Conservation (phyloP, 495 filamentous ascomycete species). For the Penicillium soppii region DNA sequence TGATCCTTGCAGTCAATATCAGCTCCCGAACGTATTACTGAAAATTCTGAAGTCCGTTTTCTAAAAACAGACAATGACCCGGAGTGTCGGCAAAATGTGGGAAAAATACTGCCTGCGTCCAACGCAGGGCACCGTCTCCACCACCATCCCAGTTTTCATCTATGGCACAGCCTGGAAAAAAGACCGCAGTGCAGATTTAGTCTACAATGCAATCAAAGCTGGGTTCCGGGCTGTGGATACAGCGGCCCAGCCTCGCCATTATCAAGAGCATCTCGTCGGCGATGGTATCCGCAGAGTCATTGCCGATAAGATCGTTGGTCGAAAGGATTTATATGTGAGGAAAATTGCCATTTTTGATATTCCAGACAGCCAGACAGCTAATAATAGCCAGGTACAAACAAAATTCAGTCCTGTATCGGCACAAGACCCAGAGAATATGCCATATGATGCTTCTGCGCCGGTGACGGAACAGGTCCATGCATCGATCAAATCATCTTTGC, state of each 20-base stretch:
- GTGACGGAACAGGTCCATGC: slow-evolving; percentile 61
- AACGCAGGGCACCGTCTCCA: slow-evolving; percentile 24
- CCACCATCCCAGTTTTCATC: slow-evolving; percentile 55
- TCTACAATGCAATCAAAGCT: slow-evolving; percentile 63
- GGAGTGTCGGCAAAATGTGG: slow-evolving; percentile 32
- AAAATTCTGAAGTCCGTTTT: neutral
- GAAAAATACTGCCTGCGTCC: slow-evolving; percentile 34
- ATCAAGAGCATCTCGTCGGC: slow-evolving; percentile 70
- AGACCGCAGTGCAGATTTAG: slow-evolving; percentile 62
- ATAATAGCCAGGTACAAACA: slow-evolving; percentile 65
- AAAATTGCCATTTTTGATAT: neutral
- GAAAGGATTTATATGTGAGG: slow-evolving; percentile 62
- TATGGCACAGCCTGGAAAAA: slow-evolving; percentile 94
- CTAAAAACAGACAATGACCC: slow-evolving; percentile 21
- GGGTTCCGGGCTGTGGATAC: slow-evolving; percentile 80
- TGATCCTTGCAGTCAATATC: neutral
- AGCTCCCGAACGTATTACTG: too few relatives aligned
- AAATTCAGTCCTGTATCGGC: slow-evolving; percentile 68
- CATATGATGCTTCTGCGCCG: slow-evolving; percentile 52
- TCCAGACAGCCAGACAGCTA: neutral
- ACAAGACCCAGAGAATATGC: slow-evolving; percentile 59
- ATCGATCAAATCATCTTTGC: slow-evolving; percentile 66
- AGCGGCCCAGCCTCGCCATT: slow-evolving; percentile 77
- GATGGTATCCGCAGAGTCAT: slow-evolving; percentile 61
- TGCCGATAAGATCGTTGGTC: slow-evolving; percentile 52